Evolutionary conservation across 176 grass and related monocot genomes (phyloP).

Genomic region (Oryza rufipogon): DNA sequence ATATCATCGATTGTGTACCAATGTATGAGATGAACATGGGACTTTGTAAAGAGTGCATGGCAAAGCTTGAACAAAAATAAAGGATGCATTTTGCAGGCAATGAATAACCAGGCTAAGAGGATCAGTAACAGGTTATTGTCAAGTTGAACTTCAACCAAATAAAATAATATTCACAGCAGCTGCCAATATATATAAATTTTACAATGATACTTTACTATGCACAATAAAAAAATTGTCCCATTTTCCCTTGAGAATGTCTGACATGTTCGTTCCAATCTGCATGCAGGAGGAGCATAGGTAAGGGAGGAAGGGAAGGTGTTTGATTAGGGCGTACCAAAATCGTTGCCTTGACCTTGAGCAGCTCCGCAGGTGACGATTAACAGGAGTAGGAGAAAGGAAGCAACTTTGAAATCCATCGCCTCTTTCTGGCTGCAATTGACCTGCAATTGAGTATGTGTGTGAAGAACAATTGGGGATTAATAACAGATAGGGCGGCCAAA

Average conservation of each 20-base stretch:
- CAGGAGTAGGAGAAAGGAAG: neutral
- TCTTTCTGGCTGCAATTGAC: neutral
- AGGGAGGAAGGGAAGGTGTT: neutral
- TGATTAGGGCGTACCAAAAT: slow-evolving; percentile 13
- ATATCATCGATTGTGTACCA: neutral
- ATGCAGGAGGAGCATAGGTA: neutral
- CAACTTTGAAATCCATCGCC: neutral
- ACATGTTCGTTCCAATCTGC: neutral
- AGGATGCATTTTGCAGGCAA: neutral
- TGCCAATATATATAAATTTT: too few relatives aligned
- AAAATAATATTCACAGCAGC: neutral
- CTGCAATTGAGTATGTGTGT: neutral
- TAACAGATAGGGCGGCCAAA: neutral
- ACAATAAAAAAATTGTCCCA: too few relatives aligned
- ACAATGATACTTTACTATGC: too few relatives aligned
- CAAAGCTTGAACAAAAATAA: neutral
- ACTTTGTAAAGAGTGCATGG: neutral
- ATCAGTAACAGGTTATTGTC: neutral
- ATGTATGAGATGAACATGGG: neutral
- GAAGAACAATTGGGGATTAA: neutral
- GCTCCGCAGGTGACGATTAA: slow-evolving; percentile 43
- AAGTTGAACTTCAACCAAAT: neutral
- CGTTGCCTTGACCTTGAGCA: slow-evolving; percentile 21
- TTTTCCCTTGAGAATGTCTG: neutral
- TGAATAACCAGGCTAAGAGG: neutral